phyloP scores from a whole-genome alignment of 257 asterid genomes.

The Przewalskia tangutica region DNA sequence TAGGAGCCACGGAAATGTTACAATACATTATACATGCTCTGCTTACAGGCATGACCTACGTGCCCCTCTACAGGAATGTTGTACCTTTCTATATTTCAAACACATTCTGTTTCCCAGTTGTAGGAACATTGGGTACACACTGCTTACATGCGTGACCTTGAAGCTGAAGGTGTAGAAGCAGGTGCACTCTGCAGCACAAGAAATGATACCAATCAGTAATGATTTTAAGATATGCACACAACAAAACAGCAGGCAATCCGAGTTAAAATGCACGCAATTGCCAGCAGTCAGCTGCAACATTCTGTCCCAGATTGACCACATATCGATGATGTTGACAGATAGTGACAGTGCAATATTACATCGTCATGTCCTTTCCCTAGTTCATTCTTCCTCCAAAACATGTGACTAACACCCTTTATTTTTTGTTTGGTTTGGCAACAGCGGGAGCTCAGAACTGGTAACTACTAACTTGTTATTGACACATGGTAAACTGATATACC shows the following conservation, averaged over 20 bases:
- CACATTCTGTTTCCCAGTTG: background rate
- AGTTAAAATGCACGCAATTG: background rate
- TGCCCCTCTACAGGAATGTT: background rate
- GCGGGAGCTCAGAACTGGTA: background rate
- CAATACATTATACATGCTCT: background rate
- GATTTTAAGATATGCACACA: background rate
- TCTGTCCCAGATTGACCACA: background rate
- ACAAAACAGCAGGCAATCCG: background rate
- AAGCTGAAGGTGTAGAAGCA: conserved; percentile 15
- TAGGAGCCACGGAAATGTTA: background rate
- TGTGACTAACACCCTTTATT: background rate
- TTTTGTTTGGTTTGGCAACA: conserved; percentile 1
- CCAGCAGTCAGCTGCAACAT: background rate
- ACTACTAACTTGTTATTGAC: background rate
- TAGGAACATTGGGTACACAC: background rate
- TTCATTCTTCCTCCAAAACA: background rate
- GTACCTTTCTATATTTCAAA: background rate
- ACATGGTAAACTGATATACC: background rate
- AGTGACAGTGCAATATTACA: background rate
- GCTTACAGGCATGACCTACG: background rate
- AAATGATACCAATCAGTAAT: background rate
- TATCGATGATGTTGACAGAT: background rate
- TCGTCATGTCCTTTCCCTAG: background rate
- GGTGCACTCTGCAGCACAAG: conserved; percentile 23
- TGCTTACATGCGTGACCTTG: conserved; percentile 60